Conservation (phyloP, 225 moss, liverwort and hornwort species). For the Marchantia paleacea region DNA sequence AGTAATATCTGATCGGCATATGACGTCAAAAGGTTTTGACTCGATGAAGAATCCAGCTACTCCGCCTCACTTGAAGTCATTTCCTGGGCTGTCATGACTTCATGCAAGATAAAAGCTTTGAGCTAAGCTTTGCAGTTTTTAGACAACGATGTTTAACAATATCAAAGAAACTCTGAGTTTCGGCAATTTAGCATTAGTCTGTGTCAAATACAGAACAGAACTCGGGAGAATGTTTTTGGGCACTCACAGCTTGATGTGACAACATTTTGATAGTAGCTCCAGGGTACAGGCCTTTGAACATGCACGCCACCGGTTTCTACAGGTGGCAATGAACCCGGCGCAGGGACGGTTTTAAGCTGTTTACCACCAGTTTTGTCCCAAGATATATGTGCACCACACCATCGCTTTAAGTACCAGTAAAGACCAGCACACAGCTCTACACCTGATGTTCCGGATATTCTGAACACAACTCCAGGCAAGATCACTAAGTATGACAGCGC, state of each 20-base stretch:
- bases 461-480: not conserved
- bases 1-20: no score
- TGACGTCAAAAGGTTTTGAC: no score
- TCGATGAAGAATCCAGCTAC: no score
- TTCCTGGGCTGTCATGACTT: no score
- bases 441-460: slow-evolving; percentile 79
- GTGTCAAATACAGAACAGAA: not conserved
- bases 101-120: no score
- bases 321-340: slow-evolving; percentile 59
- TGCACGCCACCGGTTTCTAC: slow-evolving; percentile 48
- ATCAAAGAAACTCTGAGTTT: not conserved
- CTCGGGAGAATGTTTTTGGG: not conserved
- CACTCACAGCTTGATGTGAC: slow-evolving; percentile 92
- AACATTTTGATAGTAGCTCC: slow-evolving; percentile 96
- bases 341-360: slow-evolving; percentile 65
- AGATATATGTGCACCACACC: slow-evolving; percentile 79
- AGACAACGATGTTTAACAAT: not conserved
- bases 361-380: slow-evolving; percentile 89
- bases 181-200: not conserved
- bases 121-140: no score
- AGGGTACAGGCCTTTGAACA: slow-evolving; percentile 66
- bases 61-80: no score
- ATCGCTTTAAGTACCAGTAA: slow-evolving; percentile 86
- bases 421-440: slow-evolving; percentile 91
- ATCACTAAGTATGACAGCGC: not conserved